Evolutionary conservation across 2,329 filamentous ascomycete species (phyloP), one percentile per base, ranked within the genome.

Genomic region (Exophiala sp.): DNA sequence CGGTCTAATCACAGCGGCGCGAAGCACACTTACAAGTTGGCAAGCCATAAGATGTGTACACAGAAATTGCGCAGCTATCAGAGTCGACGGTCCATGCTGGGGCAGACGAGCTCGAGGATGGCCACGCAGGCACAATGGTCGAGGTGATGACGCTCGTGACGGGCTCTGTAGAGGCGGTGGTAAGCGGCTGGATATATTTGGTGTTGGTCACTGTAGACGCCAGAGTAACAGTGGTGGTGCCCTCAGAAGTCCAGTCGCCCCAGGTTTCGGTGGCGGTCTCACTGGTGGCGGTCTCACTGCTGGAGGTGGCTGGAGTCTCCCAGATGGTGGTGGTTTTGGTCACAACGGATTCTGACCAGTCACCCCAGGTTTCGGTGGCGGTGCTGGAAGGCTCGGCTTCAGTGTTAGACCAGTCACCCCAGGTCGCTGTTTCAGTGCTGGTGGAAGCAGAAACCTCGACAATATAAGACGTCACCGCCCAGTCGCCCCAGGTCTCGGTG

Each of bases 171-270:
- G 46, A 29, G 61, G 74, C 74, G 70, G 78, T 85, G 56, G 86
- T 85, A 79, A 85, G 88, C 74, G 81, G 77, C 61, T 85, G 76
- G 62, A 86, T 80, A 61, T 76, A 79, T 68, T 77, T 75, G 58
- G 82, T 86, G 71, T 81, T 76, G 59, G 84, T 88, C 58, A 85
- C 78, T 45, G 79, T 76, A 62, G 79, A 73, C 66, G 80, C 78
- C 43, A 82, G 77, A 63, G 81, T 79, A 58, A 81, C 16, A 16
- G 34, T 50, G 39, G 39, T 82, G 63, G 85, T 88, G 61, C 73
- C 79, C 70, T 78, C 73, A 2, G 30, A 35, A 4, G 18, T 8
- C 53, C 53, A 56, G 9, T 51, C 50, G 21, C 38, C 35, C 53
- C 53, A 56, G n/a, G 41, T 53, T 4, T 47, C 39, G 35, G 48